These are phyloP conservation scores for Cyanophora paradoxa DNA, from an alignment of 78 protist genomes.

Conservation along the genomic window DNA sequence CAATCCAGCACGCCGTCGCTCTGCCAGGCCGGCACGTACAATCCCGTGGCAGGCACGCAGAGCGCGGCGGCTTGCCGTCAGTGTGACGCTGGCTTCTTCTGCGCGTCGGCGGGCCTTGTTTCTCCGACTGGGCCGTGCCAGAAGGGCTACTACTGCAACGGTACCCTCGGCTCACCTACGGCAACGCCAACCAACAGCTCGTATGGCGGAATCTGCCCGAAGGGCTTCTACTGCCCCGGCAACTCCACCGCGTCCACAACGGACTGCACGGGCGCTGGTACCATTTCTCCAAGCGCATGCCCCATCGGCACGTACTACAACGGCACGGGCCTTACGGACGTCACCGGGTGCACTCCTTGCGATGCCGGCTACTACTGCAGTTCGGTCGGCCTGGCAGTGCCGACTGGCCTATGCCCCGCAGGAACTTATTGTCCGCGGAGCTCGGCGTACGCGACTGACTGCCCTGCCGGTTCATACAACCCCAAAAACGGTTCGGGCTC, in stretches of 20 bases:
- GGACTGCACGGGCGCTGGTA: constrained; percentile 35
- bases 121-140: constrained; percentile 5
- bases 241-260: too few species aligned
- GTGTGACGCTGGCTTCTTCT: too few species aligned
- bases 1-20: not conserved
- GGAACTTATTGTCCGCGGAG: constrained; percentile 18
- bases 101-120: too few species aligned
- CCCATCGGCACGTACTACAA: constrained; percentile 34
- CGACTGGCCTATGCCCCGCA: constrained; percentile 33
- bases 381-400: not conserved
- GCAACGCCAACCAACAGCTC: not conserved
- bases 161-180: too few species aligned
- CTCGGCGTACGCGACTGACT: not conserved
- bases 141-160: not conserved
- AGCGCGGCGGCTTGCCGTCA: not conserved
- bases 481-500: not conserved
- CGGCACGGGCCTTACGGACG: constrained; percentile 2
- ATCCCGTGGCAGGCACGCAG: not conserved
- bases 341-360: constrained; percentile 35
- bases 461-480: constrained; percentile 22
- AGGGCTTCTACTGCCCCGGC: constrained; percentile 35
- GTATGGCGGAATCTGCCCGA: not conserved
- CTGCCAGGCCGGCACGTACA: constrained; percentile 9
- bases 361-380: constrained; percentile 45
- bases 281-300: constrained; percentile 13